Conservation (phyloP, 257 asterid genomes). For the Apocynum venetum region DNA sequence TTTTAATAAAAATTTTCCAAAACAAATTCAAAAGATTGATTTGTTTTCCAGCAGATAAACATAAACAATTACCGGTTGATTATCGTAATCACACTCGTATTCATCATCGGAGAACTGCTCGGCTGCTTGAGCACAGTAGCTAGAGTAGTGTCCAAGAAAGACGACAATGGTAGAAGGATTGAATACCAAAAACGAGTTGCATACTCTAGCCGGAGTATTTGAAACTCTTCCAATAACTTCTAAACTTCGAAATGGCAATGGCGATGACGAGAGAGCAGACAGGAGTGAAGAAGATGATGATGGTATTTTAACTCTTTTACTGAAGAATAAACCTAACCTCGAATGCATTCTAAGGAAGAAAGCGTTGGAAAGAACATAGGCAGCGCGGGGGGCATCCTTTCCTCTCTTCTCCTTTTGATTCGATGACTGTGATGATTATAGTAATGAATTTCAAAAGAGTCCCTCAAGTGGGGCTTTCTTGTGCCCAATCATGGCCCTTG, state of each 20-base stretch:
- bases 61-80: conserved; percentile 52
- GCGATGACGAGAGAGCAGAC: conserved; percentile 17
- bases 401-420: background rate
- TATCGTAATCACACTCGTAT: conserved; percentile 88
- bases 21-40: background rate
- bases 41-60: background rate
- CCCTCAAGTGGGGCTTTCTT: too few relatives aligned
- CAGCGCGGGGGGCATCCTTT: background rate
- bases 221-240: conserved; percentile 10
- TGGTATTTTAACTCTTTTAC: conserved; percentile 31
- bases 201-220: background rate
- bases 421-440: background rate
- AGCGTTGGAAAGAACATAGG: too few relatives aligned
- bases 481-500: too few relatives aligned
- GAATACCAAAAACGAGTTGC: conserved; percentile 5
- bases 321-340: conserved; percentile 49
- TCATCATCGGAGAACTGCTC: conserved; percentile 98
- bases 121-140: conserved; percentile 49
- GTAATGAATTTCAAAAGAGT: too few relatives aligned
- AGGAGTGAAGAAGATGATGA: conserved; percentile 14
- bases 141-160: conserved; percentile 23
- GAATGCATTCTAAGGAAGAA: conserved; percentile 54
- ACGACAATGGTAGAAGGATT: conserved; percentile 1
- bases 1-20: background rate
- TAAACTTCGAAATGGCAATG: conserved; percentile 14